Evolutionary conservation across 108 stramenopile species (phyloP), one percentile per base, ranked within the genome.

Genomic region (Cyclostephanos invisitatus): DNA sequence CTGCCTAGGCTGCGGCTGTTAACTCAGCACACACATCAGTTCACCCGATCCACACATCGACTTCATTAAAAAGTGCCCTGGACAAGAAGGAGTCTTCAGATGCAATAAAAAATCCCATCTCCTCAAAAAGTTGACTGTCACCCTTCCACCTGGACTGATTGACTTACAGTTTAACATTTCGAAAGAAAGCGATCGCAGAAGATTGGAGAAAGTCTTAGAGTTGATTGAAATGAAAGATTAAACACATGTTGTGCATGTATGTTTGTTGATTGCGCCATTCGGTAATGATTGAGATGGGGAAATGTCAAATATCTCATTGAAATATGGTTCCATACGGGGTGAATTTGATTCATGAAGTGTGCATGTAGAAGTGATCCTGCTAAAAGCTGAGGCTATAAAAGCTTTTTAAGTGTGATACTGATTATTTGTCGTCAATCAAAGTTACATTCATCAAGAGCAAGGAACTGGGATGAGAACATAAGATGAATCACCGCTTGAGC

Each of bases 191-290:
- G 61, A 62, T 7, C 59, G 59, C 24, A 14, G 0, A 14, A 62
- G 53, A 38, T 63, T 76, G 75, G 56, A 60, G 5, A 68, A 63
- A 53, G 62, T 76, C 53, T 11, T 76, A 11, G 53, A 54, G 25
- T 54, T 54, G 22, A 54, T 54, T 18, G 53, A 24, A 25, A 25
- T 54, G 25, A 4, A 32, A 2, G 53, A 54, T 25, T 24, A 12
- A 27, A 15, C 11, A 27, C 8, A 4, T 24, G 51, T 42, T 42
- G 8, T 46, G 12, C 3, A 15, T 14, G 14, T 15, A 15, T 32
- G 32, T 46, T 46, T 46, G 44, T 46, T 3, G 44, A 15, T 46
- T 46, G 44, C 44, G 44, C 44, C 44, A 3, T 46, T 46, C 44
- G 25, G 25, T 54, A 22, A 27, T 25, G 1, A 54, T n/a, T 25